phyloP scores from a whole-genome alignment of 257 asterid genomes.

The Solanum pimpinellifolium region DNA sequence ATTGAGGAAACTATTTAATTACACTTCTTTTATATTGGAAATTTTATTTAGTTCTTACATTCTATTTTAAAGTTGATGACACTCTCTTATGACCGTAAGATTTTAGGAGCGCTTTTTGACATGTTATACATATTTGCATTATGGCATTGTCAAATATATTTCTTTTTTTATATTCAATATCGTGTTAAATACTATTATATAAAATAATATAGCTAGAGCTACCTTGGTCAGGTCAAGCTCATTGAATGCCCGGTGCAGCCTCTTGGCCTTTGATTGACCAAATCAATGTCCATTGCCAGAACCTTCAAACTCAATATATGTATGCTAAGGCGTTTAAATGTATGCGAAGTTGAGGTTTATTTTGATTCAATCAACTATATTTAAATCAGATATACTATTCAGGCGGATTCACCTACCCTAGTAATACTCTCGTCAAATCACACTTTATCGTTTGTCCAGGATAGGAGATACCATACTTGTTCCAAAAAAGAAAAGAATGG shows the following conservation, averaged over 20 bases:
- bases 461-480: neutral
- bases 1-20: neutral
- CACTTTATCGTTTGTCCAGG: neutral
- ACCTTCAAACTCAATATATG: constrained; percentile 73
- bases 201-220: neutral
- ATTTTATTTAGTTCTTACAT: neutral
- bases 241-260: constrained; percentile 67
- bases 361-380: neutral
- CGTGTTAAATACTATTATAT: neutral
- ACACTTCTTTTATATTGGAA: neutral
- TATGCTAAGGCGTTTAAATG: neutral
- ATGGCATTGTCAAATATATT: neutral
- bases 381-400: neutral
- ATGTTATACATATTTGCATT: neutral
- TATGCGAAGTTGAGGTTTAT: neutral
- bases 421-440: neutral
- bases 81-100: neutral
- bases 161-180: neutral
- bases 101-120: neutral
- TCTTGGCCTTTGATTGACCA: constrained; percentile 61
- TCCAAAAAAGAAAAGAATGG: neutral
- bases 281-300: constrained; percentile 73
- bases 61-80: neutral
- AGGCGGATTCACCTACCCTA: neutral
- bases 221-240: constrained; percentile 40